Percentiles rank a stretch among this genome's conserved stretches.
Conservation (phyloP, 164 flowering plant genomes). For the Pachysandra terminalis region DNA sequence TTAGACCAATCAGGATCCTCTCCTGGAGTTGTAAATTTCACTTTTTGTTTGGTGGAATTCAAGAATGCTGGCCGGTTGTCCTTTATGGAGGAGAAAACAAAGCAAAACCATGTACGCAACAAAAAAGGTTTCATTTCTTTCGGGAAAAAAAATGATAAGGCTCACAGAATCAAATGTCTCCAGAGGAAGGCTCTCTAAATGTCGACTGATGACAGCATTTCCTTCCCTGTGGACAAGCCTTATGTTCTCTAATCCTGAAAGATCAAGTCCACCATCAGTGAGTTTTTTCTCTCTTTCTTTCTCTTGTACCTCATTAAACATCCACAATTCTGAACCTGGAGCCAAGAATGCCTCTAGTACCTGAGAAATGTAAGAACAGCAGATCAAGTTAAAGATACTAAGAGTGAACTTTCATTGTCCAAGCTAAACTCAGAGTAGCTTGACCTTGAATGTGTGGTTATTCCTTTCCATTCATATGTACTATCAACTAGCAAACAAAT, state of each 20-base stretch:
- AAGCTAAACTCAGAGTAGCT: too few relatives aligned
- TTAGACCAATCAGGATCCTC: too few relatives aligned
- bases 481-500: too few relatives aligned
- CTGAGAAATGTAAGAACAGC: constrained; percentile 24
- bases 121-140: neutral
- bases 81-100: neutral
- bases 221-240: constrained; percentile 88
- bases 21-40: too few relatives aligned
- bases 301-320: constrained; percentile 88
- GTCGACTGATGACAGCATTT: constrained; percentile 84
- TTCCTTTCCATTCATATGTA: too few relatives aligned
- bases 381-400: neutral
- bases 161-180: constrained; percentile 98
- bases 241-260: constrained; percentile 54
- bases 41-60: too few relatives aligned
- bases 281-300: constrained; percentile 77
- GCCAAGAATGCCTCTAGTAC: constrained; percentile 85
- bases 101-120: neutral
- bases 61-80: too few relatives aligned
- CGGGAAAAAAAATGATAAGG: constrained; percentile 11
- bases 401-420: neutral
- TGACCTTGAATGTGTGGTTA: too few relatives aligned
- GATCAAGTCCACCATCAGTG: constrained; percentile 80
- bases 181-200: constrained; percentile 80
- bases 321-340: constrained; percentile 86